phyloP scores from a whole-genome alignment of 345 rosid species.

The Passiflora organensis region DNA sequence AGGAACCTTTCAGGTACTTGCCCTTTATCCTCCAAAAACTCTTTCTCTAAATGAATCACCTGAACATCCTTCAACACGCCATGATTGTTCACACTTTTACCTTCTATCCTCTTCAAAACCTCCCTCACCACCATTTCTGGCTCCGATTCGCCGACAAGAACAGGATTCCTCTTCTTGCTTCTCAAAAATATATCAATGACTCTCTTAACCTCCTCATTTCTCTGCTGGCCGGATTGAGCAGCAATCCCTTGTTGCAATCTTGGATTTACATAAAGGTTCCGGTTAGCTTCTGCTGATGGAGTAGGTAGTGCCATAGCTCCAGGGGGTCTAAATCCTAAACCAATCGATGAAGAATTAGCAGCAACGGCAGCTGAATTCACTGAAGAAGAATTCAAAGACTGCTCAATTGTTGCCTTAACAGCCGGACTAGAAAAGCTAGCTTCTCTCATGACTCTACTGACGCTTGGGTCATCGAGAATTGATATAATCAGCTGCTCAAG shows the following conservation, averaged over 20 bases:
- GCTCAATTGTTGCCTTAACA: conserved; percentile 86
- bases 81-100: conserved; percentile 47
- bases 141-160: conserved; percentile 81
- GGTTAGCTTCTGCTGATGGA: conserved; percentile 21
- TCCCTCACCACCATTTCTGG: conserved; percentile 66
- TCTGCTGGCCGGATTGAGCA: conserved; percentile 35
- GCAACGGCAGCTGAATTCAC: conserved; percentile 36
- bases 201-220: conserved; percentile 57
- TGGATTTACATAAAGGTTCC: conserved; percentile 72
- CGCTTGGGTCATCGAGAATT: conserved; percentile 95
- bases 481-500: conserved; percentile 94
- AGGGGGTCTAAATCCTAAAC: conserved; percentile 58
- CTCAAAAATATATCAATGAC: conserved; percentile 62
- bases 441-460: conserved; percentile 95
- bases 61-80: conserved; percentile 50
- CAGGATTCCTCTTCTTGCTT: conserved; percentile 71
- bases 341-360: conserved; percentile 36
- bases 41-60: conserved; percentile 60
- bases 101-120: conserved; percentile 54
- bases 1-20: conserved; percentile 39
- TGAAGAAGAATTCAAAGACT: conserved; percentile 46
- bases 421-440: conserved; percentile 98
- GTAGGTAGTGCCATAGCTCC: conserved; percentile 16
- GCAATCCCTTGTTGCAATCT: conserved; percentile 54
- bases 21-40: conserved; percentile 42